A percentile compares a stretch with the other conserved stretches of the same genome.
Evolutionary conservation across 2,329 filamentous ascomycete genomes (phyloP).

Genomic region (Magnaporthiopsis rhizophila): DNA sequence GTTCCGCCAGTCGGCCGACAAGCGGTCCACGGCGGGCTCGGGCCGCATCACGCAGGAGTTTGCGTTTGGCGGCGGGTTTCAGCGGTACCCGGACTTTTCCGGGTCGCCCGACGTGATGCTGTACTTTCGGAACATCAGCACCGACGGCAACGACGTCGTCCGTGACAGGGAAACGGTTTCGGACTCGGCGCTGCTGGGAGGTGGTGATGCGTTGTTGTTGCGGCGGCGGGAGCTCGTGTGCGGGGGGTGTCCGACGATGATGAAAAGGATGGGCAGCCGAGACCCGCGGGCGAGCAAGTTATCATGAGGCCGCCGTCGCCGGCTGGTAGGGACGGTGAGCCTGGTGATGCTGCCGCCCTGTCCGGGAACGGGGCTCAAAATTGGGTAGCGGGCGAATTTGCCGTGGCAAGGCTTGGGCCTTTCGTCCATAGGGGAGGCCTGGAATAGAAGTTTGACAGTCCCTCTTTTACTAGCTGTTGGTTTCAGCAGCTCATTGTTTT

Average conservation of each 20-base stretch:
- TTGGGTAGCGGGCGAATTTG: no score
- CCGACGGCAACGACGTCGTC: slow-evolving; percentile 44
- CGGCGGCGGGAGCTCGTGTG: no score
- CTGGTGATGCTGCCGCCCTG: no score
- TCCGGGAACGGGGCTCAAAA: no score
- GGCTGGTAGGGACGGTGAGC: neutral
- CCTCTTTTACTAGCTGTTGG: no score
- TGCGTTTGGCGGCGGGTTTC: slow-evolving; percentile 37
- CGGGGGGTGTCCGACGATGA: neutral
- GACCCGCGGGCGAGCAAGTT: neutral
- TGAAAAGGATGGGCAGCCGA: neutral
- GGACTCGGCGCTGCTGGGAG: neutral
- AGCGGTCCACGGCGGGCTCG: slow-evolving; percentile 35
- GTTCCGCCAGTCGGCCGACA: slow-evolving; percentile 41
- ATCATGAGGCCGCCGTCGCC: neutral
- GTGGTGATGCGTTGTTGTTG: neutral
- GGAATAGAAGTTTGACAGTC: no score
- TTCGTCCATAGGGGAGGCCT: no score
- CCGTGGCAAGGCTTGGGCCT: no score
- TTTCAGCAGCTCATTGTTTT: no score
- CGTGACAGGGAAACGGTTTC: slow-evolving; percentile 35
- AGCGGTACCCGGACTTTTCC: slow-evolving; percentile 3
- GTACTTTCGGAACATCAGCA: slow-evolving; percentile 49
- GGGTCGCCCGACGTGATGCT: slow-evolving; percentile 29
- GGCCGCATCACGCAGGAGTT: slow-evolving; percentile 52